Conservation (phyloP, 441 rosid species). For the Adansonia rubrostipa region DNA sequence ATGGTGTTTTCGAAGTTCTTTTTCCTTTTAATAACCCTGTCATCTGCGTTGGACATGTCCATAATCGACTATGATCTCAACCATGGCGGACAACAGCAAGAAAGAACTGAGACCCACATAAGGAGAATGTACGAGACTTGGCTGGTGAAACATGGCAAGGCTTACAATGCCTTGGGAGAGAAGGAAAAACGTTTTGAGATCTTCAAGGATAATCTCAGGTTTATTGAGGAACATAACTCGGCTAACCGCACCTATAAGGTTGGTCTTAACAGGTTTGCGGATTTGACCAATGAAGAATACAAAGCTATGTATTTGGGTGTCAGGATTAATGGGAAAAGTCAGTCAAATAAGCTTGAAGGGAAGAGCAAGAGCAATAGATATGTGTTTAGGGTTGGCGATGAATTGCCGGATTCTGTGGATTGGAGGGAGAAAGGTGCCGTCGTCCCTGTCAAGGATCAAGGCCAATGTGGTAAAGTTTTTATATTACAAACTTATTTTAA, state of each 20-base stretch:
- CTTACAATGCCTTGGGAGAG: slow-evolving; percentile 57
- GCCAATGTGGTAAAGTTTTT: slow-evolving; percentile 51
- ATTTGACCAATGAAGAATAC: slow-evolving; percentile 62
- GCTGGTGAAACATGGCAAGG: slow-evolving; percentile 50
- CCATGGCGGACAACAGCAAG: background rate
- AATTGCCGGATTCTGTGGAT: slow-evolving; percentile 54
- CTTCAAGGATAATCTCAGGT: slow-evolving; percentile 58
- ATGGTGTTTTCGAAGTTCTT: slow-evolving; percentile 22
- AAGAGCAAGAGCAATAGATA: slow-evolving; percentile 41
- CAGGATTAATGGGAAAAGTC: slow-evolving; percentile 36
- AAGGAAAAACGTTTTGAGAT: slow-evolving; percentile 52
- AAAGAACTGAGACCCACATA: slow-evolving; percentile 29
- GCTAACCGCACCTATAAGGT: slow-evolving; percentile 42
- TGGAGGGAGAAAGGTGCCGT: slow-evolving; percentile 66
- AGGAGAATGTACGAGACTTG: slow-evolving; percentile 49
- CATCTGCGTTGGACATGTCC: slow-evolving; percentile 40
- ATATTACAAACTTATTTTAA: too few species aligned
- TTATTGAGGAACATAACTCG: slow-evolving; percentile 51
- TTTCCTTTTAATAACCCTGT: background rate
- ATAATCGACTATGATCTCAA: slow-evolving; percentile 37
- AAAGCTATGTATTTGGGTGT: slow-evolving; percentile 46
- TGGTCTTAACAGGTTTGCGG: slow-evolving; percentile 63
- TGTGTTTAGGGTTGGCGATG: slow-evolving; percentile 40
- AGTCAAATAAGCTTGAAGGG: background rate
- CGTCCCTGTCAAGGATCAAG: slow-evolving; percentile 57